A percentile compares a stretch with the other conserved stretches of the same genome.
Evolutionary conservation across 83 land plant genomes (phyloP).

Genomic region (Picea mariana): DNA sequence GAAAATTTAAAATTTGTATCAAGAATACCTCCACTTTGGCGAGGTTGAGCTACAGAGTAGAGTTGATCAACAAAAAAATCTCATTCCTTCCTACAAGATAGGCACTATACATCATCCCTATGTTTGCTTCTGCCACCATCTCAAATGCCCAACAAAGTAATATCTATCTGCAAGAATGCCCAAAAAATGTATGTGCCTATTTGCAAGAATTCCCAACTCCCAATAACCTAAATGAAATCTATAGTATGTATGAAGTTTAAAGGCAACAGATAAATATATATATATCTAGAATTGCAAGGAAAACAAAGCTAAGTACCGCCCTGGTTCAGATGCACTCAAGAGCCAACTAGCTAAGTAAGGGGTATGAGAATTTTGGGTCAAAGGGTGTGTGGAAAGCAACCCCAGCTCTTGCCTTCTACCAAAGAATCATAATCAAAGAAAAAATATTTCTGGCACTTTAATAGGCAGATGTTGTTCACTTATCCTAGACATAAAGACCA

Average conservation of each 20-base stretch:
- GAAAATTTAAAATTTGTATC: not conserved
- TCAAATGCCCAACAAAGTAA: not conserved
- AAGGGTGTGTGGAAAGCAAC: not conserved
- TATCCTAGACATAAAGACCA: not conserved
- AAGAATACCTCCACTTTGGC: slow-evolving; percentile 37
- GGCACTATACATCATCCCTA: slow-evolving; percentile 50
- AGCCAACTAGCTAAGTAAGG: too few relatives aligned
- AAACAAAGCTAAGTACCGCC: too few relatives aligned
- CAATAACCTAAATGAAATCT: not conserved
- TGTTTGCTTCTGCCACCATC: slow-evolving; percentile 3
- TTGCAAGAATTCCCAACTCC: not conserved
- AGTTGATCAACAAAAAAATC: slow-evolving; percentile 49
- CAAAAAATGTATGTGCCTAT: not conserved
- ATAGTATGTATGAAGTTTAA: not conserved
- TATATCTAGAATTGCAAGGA: not conserved
- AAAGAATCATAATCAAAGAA: too few relatives aligned
- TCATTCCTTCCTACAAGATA: slow-evolving; percentile 54
- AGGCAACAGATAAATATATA: too few relatives aligned
- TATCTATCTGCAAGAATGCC: too few relatives aligned
- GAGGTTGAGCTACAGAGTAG: slow-evolving; percentile 49
- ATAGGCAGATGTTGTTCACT: too few relatives aligned
- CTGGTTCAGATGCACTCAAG: too few relatives aligned
- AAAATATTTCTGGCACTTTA: too few relatives aligned
- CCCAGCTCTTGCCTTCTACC: not conserved
- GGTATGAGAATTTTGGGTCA: too few relatives aligned